Evolutionary conservation across 305 asterid species (phyloP), one percentile per base, ranked within the genome.

Genomic region (Fraxinus albicans): DNA sequence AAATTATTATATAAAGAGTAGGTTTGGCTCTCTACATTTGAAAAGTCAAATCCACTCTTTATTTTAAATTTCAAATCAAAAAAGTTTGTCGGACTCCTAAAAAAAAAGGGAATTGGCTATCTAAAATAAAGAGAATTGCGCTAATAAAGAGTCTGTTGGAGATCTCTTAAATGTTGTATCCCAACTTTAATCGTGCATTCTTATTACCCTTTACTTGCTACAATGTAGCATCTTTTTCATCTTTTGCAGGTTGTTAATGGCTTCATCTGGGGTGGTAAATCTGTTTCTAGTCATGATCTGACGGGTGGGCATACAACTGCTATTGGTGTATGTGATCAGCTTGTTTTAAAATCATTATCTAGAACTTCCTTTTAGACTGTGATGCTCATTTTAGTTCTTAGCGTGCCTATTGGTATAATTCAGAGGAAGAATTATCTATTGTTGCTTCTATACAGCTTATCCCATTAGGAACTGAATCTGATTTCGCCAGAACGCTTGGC

Each of bases 401-500:
- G 76, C 69, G 74, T 82, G 78, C 80, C 73, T 25, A 78, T 21
- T 25, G 60, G 72, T 31, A 23, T 73, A 73, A 79, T 27, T 81
- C 60, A 40, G 76, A 79, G 81, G 77, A 79, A 77, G 72, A 40
- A 79, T 79, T 36, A 69, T 74, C 69, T 67, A 17, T 84, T 79
- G 65, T 86, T 15, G 75, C 78, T 85, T 91, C 82, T 85, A 87
- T 78, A 83, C 94, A 93, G 98, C 91, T 93, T 81, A 92, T 95
- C 63, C 98, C 98, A 58, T 84, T 95, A 88, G 98, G 98, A 83
- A 95, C 98, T 82, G 98, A 94, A 87, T 93, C 97, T 47, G 98
- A 95, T 87, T 95, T 93, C 80, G 96, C 98, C 73, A 91, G 97
- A 87, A 93, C 98, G 74, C 87, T 92, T 86, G 94, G 97, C 79